These are phyloP conservation scores for Pythium periplocum DNA, from an alignment of 352 stramenopile genomes.

Conservation along the genomic window DNA sequence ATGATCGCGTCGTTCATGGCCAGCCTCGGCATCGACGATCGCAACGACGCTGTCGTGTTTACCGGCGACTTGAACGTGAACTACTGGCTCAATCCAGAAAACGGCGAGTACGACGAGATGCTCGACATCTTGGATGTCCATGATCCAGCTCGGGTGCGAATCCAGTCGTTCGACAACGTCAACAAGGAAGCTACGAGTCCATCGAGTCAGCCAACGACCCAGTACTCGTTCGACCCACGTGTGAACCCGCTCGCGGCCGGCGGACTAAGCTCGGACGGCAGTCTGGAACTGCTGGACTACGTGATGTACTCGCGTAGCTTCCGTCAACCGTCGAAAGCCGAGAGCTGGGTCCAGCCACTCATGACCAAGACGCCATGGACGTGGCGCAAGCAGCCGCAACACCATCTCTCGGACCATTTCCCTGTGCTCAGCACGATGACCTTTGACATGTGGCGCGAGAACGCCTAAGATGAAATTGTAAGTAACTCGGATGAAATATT, in stretches of 20 bases:
- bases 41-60: constrained; percentile 56
- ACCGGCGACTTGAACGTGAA: constrained; percentile 74
- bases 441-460: constrained; percentile 59
- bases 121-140: constrained; percentile 49
- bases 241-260: constrained; percentile 62
- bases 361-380: constrained; percentile 42
- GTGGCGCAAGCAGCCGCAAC: constrained; percentile 54
- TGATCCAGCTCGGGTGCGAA: constrained; percentile 32
- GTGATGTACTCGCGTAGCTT: constrained; percentile 55
- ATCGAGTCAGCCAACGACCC: constrained; percentile 20
- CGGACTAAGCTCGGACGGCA: constrained; percentile 67
- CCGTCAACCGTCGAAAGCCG: constrained; percentile 43
- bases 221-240: constrained; percentile 70
- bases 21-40: constrained; percentile 48
- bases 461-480: neutral
- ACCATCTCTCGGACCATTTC: constrained; percentile 78
- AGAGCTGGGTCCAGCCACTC: constrained; percentile 61
- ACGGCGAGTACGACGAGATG: constrained; percentile 81
- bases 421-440: constrained; percentile 63
- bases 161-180: constrained; percentile 1
- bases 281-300: constrained; percentile 69
- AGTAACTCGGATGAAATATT: too few relatives aligned
- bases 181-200: neutral
- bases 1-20: constrained; percentile 53
- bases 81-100: constrained; percentile 68